These are phyloP conservation scores for Blepharisma stoltei DNA, from an alignment of 73 alveolate species.

Conservation along the genomic window DNA sequence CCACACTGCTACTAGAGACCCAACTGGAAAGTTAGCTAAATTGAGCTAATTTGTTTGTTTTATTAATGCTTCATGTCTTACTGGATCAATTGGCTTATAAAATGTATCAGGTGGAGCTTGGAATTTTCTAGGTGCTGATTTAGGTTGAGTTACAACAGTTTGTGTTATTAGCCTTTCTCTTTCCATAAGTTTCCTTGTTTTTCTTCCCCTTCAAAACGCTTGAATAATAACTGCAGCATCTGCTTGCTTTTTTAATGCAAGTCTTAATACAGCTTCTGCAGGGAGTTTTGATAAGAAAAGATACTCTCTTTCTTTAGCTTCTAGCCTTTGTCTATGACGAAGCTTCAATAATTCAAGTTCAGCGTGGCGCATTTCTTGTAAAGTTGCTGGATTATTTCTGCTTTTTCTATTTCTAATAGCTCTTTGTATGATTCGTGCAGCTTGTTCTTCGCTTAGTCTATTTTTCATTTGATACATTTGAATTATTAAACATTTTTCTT, in stretches of 20 bases:
- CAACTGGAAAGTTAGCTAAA: too few species aligned
- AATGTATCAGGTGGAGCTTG: constrained; percentile 4
- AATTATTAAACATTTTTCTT: too few species aligned
- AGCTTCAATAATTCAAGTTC: not conserved
- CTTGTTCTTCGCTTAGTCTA: not conserved
- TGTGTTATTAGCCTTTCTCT: not conserved
- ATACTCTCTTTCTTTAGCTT: constrained; percentile 30
- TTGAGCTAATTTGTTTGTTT: too few species aligned
- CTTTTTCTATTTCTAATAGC: constrained; percentile 5
- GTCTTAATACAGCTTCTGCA: constrained; percentile 16
- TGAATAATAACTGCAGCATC: constrained; percentile 14
- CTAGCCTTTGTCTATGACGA: not conserved
- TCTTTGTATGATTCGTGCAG: constrained; percentile 26
- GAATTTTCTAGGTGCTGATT: not conserved
- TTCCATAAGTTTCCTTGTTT: not conserved
- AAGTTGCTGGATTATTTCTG: not conserved
- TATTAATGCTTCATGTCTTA: not conserved
- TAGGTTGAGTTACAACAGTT: not conserved
- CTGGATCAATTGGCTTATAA: not conserved
- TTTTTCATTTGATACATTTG: too few species aligned
- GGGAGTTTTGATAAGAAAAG: constrained; percentile 24
- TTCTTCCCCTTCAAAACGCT: constrained; percentile 20
- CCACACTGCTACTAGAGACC: too few species aligned
- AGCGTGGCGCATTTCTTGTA: constrained; percentile 1
- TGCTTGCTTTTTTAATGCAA: not conserved